Base-by-base conservation (phyloP, 2,329 filamentous ascomycete genomes). In the Passalora sequoiae region DNA sequence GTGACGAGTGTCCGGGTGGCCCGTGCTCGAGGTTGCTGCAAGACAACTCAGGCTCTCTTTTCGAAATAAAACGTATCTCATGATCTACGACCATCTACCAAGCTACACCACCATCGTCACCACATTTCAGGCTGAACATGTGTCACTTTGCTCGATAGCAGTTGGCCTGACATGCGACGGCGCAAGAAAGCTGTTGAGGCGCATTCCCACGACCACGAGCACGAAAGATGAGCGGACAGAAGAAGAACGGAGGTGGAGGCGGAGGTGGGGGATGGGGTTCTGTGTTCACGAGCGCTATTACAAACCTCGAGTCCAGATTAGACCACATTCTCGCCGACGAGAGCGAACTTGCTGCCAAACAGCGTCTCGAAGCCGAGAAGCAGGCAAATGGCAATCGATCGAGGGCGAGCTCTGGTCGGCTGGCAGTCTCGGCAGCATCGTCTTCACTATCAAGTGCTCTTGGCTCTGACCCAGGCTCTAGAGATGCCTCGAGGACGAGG, bases 301-400 rank as follows among this genome's bases (percentile, higher is more conserved):
- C 89, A 42, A 89, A 89, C 48, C 85, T 98, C 45, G 92, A 98
- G 69, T 94, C 89, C 47, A 82, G 86, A 31, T 77, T 98, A 47
- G 92, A 98, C 65, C 89, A 80, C 38, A 94, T 98, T 46, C 76
- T 98, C 48, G 81, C 88, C 41, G 89, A 96, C 54, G 81, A 86
- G 43, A 80, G 83, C 31, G 77, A 78, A 36, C 70, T 67, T 22
- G 38, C 68, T 64, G 47, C 63, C 62, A 43, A 69, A 66, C 45
- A 55, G 65, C 22, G 60, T 65, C 31, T 57, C 63, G 13, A 59
- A 25, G 40, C 47, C 6, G 16, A 36, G 25, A 40, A 27, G 22
- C 24, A 31, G 22, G 38, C 45, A 24, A 47, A 43, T 16, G 39
- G 42, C 9, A 45, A 41, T 27, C 47, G 48, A 31, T 45, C 38